phyloP scores from a whole-genome alignment of 768 basidiomycete genomes.

The Collybiopsis luxurians region DNA sequence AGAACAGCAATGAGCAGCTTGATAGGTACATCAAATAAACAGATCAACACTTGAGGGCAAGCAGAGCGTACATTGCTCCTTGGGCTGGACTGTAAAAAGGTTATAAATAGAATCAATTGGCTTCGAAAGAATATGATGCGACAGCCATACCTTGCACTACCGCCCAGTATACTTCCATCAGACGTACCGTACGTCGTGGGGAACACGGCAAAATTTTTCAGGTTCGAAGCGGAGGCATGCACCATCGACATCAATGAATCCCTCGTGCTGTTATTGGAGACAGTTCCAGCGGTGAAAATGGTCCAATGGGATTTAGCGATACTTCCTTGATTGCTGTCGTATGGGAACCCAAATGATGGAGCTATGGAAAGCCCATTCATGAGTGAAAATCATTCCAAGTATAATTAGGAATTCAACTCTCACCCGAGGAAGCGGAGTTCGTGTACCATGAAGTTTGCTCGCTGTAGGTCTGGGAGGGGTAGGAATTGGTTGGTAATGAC shows the following conservation, averaged over 20 bases:
- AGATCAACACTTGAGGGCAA: conserved; percentile 15
- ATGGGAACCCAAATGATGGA: conserved; percentile 6
- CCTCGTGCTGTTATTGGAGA: too few species aligned
- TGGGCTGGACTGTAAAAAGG: conserved; percentile 1
- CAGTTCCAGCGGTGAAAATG: too few species aligned
- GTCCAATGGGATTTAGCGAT: conserved; percentile 1
- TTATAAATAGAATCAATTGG: conserved; percentile 5
- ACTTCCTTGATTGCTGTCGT: conserved; percentile 1
- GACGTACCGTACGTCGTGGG: conserved; percentile 2
- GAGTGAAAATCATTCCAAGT: too few species aligned
- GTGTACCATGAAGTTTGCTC: conserved; percentile 3
- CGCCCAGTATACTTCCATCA: background rate
- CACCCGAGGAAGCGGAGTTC: too few species aligned
- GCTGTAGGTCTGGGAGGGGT: background rate
- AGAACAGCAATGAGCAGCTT: conserved; percentile 1
- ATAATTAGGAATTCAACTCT: too few species aligned
- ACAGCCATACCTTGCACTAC: conserved; percentile 2
- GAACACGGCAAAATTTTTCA: background rate
- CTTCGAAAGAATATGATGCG: background rate
- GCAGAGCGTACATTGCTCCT: conserved; percentile 8
- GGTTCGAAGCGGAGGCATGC: background rate
- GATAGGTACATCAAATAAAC: background rate
- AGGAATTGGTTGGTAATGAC: background rate
- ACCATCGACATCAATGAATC: too few species aligned
- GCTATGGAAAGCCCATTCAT: background rate